These are phyloP conservation scores for Erodium chrysanthum DNA, from an alignment of 441 rosid species.

Conservation along the genomic window DNA sequence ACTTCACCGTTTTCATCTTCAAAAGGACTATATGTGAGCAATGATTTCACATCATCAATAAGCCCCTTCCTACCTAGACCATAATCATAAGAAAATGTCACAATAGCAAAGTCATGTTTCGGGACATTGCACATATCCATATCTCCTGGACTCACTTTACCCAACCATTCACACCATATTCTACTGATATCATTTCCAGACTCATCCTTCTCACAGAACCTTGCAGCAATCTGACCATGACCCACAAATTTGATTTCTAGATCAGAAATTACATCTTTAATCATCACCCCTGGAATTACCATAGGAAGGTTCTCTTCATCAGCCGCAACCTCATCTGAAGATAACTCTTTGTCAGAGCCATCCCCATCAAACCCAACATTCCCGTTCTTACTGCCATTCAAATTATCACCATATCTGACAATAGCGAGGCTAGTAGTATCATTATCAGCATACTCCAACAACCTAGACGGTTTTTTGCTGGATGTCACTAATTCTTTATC, in stretches of 20 bases:
- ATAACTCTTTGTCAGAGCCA: constrained; percentile 4
- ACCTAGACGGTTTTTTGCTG: constrained; percentile 17
- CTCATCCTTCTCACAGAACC: constrained; percentile 40
- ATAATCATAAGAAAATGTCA: constrained; percentile 50
- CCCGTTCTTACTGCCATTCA: constrained; percentile 12
- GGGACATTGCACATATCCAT: constrained; percentile 28
- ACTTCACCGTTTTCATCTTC: constrained; percentile 34
- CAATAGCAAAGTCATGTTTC: constrained; percentile 70
- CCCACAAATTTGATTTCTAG: constrained; percentile 52
- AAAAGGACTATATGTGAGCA: constrained; percentile 39
- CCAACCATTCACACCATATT: constrained; percentile 93
- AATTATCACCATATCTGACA: constrained; percentile 39
- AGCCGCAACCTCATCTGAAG: constrained; percentile 11
- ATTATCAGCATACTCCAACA: constrained; percentile 26
- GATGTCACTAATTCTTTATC: constrained; percentile 22
- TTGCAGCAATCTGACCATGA: constrained; percentile 52
- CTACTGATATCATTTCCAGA: constrained; percentile 35
- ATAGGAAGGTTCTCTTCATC: constrained; percentile 22
- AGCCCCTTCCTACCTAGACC: constrained; percentile 65
- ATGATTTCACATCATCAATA: constrained; percentile 42
- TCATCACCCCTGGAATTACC: constrained; percentile 43
- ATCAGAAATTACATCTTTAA: constrained; percentile 48
- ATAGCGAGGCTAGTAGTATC: constrained; percentile 38
- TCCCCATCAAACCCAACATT: constrained; percentile 17
- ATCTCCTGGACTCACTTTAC: constrained; percentile 29